phyloP scores from a whole-genome alignment of 805 yeast genomes.

The Torulaspora microellipsoides region DNA sequence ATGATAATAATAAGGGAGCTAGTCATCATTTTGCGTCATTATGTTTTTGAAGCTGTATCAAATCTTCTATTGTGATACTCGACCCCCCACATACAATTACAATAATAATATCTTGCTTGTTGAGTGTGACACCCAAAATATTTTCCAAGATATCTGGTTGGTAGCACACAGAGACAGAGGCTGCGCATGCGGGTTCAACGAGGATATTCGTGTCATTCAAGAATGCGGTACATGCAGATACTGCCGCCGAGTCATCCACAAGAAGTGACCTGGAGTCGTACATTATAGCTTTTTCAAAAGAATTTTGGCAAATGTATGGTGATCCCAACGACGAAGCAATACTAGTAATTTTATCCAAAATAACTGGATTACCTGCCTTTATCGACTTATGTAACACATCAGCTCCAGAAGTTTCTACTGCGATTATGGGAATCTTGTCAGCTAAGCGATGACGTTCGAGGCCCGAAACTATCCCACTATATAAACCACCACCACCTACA shows the following conservation, averaged over 20 bases:
- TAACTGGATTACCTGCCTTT: slow-evolving; percentile 41
- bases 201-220: slow-evolving; percentile 47
- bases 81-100: slow-evolving; percentile 55
- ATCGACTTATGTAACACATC: slow-evolving; percentile 52
- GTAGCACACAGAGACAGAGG: slow-evolving; percentile 51
- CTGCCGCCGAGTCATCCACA: slow-evolving; percentile 53
- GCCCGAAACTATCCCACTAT: slow-evolving; percentile 47
- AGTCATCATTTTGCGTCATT: too few relatives aligned
- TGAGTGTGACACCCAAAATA: slow-evolving; percentile 25
- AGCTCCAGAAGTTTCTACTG: slow-evolving; percentile 56
- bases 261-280: slow-evolving; percentile 41
- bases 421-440: slow-evolving; percentile 38
- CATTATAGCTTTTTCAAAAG: slow-evolving; percentile 42
- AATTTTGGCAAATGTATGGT: slow-evolving; percentile 47
- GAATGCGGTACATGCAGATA: slow-evolving; percentile 47
- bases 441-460: slow-evolving; percentile 34
- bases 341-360: slow-evolving; percentile 44
- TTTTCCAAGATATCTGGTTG: slow-evolving; percentile 20
- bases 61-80: slow-evolving; percentile 27
- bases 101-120: slow-evolving; percentile 42
- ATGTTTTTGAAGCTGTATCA: slow-evolving; percentile 2
- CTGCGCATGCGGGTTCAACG: slow-evolving; percentile 72
- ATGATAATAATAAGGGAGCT: too few relatives aligned
- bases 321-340: slow-evolving; percentile 66
- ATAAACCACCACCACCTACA: slow-evolving; percentile 55